Evolutionary conservation across 1,284 basidiomycete species (phyloP), one percentile per base, ranked within the genome.

Genomic region (Ceratobasidium sp.): DNA sequence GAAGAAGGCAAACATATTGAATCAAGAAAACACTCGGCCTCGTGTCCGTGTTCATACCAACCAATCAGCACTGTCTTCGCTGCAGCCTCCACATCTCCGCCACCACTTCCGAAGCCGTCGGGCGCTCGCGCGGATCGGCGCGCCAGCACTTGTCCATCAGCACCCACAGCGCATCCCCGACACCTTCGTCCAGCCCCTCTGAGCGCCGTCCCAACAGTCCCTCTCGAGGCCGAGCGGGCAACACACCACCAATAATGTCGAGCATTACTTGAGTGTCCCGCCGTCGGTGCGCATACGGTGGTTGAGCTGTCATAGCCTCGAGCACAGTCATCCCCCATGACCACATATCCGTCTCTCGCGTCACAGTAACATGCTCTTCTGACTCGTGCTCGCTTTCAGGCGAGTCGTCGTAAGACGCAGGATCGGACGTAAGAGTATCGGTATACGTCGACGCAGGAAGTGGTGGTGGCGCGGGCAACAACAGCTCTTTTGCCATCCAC

Each of bases 91-190:
- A 66, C 63, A 66, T 66, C 47, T 66, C 63, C 28, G 63, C 63
- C 57, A 72, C 35, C 5, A 57, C 58, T 32, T 72, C 57, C 47
- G 47, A 52, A 2, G 59, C 6, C 35, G 35, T 61, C 28, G 58
- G 69, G 11, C 69, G 41, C 9, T 72, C 44, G 11, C 43, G 14
- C 55, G 69, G 69, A 5, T 72, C 69, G 3, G 57, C n/a, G 43
- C 35, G 21, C 69, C 69, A 72, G 30, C 69, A 72, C 69, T 41
- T 28, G 23, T 62, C 69, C 69, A 72, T 72, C 55, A 72, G 43
- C 41, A 8, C 57, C 69, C 69, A 72, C 8, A 72, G 41, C 28
- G 69, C 63, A 47, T 66, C 63, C 13, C 46, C 63, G 3, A 13
- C 30, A 13, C 5, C 21, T n/a, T 57, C 30, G 21, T 57, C 54